Evolutionary conservation across 2,329 filamentous ascomycete genomes (phyloP).

Genomic region (Ophiostoma triangulosporum): DNA sequence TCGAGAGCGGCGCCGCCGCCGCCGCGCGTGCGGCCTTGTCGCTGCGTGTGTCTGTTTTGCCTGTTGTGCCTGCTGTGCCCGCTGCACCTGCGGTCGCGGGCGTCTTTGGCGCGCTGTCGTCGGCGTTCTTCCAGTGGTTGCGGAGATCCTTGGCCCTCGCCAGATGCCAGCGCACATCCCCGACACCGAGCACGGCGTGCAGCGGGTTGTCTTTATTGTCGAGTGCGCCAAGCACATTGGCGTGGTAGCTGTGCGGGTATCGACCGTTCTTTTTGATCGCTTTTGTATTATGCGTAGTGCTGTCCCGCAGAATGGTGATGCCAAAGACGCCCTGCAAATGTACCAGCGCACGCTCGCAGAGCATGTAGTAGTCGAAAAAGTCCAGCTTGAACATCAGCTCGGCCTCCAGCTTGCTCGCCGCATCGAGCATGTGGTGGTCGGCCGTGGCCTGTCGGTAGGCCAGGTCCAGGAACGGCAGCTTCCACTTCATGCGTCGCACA

Average conservation of each 20-base stretch:
- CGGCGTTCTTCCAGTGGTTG: constrained; percentile 59
- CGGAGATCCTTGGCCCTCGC: constrained; percentile 54
- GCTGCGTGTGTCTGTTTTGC: neutral
- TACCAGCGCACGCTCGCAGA: constrained; percentile 58
- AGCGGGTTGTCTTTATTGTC: constrained; percentile 45
- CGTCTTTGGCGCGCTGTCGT: constrained; percentile 22
- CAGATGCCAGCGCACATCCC: constrained; percentile 43
- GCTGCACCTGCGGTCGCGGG: neutral
- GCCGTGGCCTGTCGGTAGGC: constrained; percentile 37
- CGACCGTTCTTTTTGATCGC: neutral
- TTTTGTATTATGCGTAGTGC: neutral
- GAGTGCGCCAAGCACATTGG: constrained; percentile 52
- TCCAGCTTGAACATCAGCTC: constrained; percentile 66
- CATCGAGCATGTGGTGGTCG: constrained; percentile 11
- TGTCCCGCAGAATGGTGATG: constrained; percentile 29
- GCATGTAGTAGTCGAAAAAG: constrained; percentile 63
- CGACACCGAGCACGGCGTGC: constrained; percentile 37
- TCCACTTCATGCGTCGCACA: constrained; percentile 48
- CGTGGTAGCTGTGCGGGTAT: constrained; percentile 42
- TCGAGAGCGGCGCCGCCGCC: constrained; percentile 31
- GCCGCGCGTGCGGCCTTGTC: constrained; percentile 5
- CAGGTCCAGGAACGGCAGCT: constrained; percentile 43
- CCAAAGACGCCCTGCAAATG: constrained; percentile 52
- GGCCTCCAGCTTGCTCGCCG: constrained; percentile 27
- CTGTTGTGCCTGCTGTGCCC: too few relatives aligned